Evolutionary conservation across 2,329 filamentous ascomycete genomes (phyloP).

Genomic region (Fusarium dlaminii): DNA sequence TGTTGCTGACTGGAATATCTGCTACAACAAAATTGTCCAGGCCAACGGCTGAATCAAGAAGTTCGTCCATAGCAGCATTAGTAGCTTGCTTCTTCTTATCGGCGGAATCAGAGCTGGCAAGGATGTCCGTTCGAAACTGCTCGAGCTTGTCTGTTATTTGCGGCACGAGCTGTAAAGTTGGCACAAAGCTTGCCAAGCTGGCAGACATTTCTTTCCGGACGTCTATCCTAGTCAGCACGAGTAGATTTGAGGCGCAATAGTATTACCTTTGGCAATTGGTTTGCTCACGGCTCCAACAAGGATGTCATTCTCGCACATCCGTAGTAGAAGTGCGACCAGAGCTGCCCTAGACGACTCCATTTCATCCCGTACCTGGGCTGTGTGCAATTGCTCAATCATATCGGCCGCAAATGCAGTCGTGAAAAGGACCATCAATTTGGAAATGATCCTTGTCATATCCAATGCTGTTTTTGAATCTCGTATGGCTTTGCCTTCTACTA

Average conservation of each 20-base stretch:
- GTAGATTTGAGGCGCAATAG: no score
- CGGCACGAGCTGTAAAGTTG: constrained; percentile 65
- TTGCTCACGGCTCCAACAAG: constrained; percentile 64
- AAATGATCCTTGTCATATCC: constrained; percentile 59
- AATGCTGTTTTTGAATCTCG: constrained; percentile 58
- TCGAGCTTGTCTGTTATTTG: constrained; percentile 65
- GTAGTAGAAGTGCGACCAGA: constrained; percentile 70
- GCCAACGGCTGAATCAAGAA: constrained; percentile 66
- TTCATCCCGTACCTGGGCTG: constrained; percentile 61
- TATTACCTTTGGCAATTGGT: constrained; percentile 61
- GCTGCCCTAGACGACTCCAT: constrained; percentile 70
- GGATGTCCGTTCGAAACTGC: constrained; percentile 65
- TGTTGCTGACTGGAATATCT: constrained; percentile 77
- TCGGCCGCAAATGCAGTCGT: constrained; percentile 61
- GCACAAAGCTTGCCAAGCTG: constrained; percentile 63
- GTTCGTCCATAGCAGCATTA: constrained; percentile 63
- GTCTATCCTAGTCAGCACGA: constrained; percentile 46
- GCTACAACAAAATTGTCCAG: constrained; percentile 64
- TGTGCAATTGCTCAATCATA: constrained; percentile 57
- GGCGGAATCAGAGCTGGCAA: constrained; percentile 64
- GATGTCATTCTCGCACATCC: constrained; percentile 67
- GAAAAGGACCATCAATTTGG: constrained; percentile 69
- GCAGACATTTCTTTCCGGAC: constrained; percentile 60
- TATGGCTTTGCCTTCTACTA: constrained; percentile 67
- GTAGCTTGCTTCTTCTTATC: constrained; percentile 62